Conservation (phyloP, 345 rosid genomes). For the Gossypium anomalum region DNA sequence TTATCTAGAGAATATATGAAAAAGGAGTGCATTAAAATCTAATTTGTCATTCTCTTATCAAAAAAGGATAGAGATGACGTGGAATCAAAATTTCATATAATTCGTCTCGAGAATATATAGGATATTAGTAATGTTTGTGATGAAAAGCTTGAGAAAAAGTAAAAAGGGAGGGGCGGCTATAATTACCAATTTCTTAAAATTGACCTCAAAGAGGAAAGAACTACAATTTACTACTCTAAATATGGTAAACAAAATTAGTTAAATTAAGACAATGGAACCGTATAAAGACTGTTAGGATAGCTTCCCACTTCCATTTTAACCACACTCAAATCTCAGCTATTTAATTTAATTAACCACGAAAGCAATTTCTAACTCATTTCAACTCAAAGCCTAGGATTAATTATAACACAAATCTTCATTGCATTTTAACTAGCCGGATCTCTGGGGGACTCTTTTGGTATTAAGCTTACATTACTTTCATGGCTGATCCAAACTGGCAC, state of each 20-base stretch:
- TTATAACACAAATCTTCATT: too few relatives aligned
- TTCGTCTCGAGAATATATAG: too few relatives aligned
- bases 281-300: not conserved
- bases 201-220: not conserved
- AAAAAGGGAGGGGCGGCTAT: not conserved
- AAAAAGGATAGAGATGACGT: fast-evolving
- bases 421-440: not conserved
- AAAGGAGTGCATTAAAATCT: fast-evolving
- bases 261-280: not conserved
- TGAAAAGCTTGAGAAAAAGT: not conserved
- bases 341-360: too few relatives aligned
- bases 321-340: too few relatives aligned
- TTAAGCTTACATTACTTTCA: too few relatives aligned
- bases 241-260: not conserved
- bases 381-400: too few relatives aligned
- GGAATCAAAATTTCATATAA: fast-evolving
- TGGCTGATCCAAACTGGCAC: too few relatives aligned
- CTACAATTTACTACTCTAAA: slow-evolving; percentile 2
- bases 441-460: not conserved
- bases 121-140: too few relatives aligned
- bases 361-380: too few relatives aligned
- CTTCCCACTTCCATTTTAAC: too few relatives aligned
- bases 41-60: too few relatives aligned
- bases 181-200: not conserved
- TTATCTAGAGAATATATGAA: too few relatives aligned